phyloP scores from a whole-genome alignment of 352 stramenopile species.

The Pythium phragmitis region DNA sequence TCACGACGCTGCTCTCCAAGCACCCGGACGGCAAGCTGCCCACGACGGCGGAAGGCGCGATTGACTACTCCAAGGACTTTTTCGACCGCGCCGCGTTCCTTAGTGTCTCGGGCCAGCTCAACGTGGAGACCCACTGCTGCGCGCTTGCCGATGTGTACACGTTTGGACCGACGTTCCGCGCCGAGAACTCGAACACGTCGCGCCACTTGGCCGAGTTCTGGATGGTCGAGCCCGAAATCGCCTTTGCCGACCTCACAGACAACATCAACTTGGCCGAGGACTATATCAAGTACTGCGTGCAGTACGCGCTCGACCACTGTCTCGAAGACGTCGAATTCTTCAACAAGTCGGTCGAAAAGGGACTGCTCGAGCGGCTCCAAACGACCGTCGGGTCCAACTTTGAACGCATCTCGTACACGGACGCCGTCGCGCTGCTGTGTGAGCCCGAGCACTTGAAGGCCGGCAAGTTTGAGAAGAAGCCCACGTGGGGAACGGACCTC shows the following conservation, averaged over 20 bases:
- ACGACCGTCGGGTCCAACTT: constrained; percentile 56
- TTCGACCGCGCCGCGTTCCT: constrained; percentile 87
- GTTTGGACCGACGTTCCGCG: constrained; percentile 99
- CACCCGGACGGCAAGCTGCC: constrained; percentile 73
- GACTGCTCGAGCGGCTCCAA: constrained; percentile 66
- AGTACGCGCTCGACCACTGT: constrained; percentile 93
- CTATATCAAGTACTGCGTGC: constrained; percentile 94
- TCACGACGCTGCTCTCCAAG: constrained; percentile 91
- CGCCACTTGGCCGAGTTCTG: constrained; percentile 98
- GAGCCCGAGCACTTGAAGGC: constrained; percentile 78
- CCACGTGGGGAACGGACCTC: constrained; percentile 95
- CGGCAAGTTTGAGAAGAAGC: constrained; percentile 88
- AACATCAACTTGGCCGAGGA: constrained; percentile 96
- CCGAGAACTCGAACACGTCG: constrained; percentile 98
- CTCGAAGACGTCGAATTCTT: constrained; percentile 94
- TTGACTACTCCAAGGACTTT: constrained; percentile 93
- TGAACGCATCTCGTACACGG: constrained; percentile 91
- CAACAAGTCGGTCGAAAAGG: constrained; percentile 91
- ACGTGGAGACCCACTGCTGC: constrained; percentile 93
- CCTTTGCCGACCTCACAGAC: constrained; percentile 86
- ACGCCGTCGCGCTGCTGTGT: constrained; percentile 93
- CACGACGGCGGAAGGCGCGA: constrained; percentile 45
- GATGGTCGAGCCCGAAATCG: constrained; percentile 98
- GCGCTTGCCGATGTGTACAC: constrained; percentile 93
- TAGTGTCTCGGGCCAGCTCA: constrained; percentile 97